phyloP scores from a whole-genome alignment of 768 basidiomycete species.

The Tricholomella constricta region DNA sequence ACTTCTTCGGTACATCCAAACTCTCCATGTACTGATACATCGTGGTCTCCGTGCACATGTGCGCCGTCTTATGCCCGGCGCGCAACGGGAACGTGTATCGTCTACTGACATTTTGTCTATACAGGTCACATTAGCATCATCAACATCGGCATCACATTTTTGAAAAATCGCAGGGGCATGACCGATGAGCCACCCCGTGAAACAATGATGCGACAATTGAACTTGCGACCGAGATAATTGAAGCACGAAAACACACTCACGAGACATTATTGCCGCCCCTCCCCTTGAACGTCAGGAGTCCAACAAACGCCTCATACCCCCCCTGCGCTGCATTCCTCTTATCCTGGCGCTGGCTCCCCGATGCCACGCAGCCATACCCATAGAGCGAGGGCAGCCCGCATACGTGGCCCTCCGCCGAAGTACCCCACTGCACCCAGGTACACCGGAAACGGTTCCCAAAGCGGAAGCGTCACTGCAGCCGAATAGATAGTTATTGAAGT shows the following conservation, averaged over 20 bases:
- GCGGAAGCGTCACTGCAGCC: constrained; percentile 56
- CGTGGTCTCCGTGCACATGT: constrained; percentile 69
- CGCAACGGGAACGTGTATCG: constrained; percentile 63
- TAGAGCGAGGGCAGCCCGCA: constrained; percentile 57
- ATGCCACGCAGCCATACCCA: constrained; percentile 61
- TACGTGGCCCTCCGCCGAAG: constrained; percentile 42
- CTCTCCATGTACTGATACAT: constrained; percentile 68
- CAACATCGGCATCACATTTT: neutral
- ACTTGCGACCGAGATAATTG: no score
- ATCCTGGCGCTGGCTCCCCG: constrained; percentile 52
- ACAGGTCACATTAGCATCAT: neutral
- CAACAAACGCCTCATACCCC: constrained; percentile 55
- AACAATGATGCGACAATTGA: no score
- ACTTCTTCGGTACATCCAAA: constrained; percentile 63
- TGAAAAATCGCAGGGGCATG: no score
- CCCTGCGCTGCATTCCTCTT: constrained; percentile 61
- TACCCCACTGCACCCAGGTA: constrained; percentile 77
- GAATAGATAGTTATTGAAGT: neutral
- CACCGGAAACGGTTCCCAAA: constrained; percentile 70
- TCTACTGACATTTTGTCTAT: constrained; percentile 47
- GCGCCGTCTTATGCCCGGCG: constrained; percentile 65
- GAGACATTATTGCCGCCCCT: constrained; percentile 31
- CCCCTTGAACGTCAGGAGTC: constrained; percentile 47
- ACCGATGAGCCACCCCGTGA: no score
- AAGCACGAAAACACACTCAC: constrained; percentile 37